phyloP scores from a whole-genome alignment of 805 yeast genomes.

The Lipomyces starkeyi region DNA sequence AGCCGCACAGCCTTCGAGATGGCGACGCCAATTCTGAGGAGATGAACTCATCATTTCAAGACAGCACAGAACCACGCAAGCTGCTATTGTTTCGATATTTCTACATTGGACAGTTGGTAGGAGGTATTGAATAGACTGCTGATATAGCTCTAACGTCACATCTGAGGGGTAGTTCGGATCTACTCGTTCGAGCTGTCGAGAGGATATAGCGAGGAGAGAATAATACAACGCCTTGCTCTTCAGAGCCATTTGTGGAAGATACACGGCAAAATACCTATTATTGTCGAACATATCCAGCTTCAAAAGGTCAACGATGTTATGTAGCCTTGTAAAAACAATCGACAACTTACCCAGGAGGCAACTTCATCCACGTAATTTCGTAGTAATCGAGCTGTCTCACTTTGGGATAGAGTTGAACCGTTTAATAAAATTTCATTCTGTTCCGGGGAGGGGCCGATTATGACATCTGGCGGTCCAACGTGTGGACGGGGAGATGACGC shows the following conservation, averaged over 20 bases:
- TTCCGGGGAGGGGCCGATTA: too few relatives aligned
- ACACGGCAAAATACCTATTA: slow-evolving; percentile 47
- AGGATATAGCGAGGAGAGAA: slow-evolving; percentile 47
- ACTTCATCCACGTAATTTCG: too few relatives aligned
- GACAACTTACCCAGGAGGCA: too few relatives aligned
- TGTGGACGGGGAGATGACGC: too few relatives aligned
- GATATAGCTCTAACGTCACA: slow-evolving; percentile 43
- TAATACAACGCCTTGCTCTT: slow-evolving; percentile 39
- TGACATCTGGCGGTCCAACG: too few relatives aligned
- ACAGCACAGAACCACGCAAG: slow-evolving; percentile 53
- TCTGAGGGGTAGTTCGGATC: slow-evolving; percentile 42
- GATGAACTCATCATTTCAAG: slow-evolving; percentile 53
- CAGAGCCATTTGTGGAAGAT: slow-evolving; percentile 48
- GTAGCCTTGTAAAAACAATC: too few relatives aligned
- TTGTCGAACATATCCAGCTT: slow-evolving; percentile 46
- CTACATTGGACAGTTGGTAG: slow-evolving; percentile 14
- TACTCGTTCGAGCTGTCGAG: slow-evolving; percentile 47
- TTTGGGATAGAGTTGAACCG: too few relatives aligned
- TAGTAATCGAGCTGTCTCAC: too few relatives aligned
- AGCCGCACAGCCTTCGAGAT: slow-evolving; percentile 50
- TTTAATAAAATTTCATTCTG: too few relatives aligned
- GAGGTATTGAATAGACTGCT: slow-evolving; percentile 18
- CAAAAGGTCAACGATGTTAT: too few relatives aligned
- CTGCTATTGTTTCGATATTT: slow-evolving; percentile 45
- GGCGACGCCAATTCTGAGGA: slow-evolving; percentile 51